Evolutionary conservation across 352 stramenopile species (phyloP), one percentile per base, ranked within the genome.

Genomic region (Phytopythium delawarense): DNA sequence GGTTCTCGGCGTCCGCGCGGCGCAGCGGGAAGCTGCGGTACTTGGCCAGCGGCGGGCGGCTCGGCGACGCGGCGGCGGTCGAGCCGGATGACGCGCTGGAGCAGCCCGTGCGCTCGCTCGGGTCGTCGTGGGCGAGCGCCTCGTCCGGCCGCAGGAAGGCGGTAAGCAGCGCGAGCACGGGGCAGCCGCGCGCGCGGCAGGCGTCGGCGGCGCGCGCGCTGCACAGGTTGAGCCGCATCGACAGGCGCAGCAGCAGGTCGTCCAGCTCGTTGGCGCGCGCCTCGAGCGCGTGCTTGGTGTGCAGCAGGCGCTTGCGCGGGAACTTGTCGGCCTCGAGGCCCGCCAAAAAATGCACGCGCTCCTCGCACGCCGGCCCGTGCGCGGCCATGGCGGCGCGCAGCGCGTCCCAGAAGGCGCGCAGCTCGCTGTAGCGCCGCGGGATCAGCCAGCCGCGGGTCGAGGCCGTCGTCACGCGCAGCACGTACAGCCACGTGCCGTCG

Each of bases 261-360:
- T 91, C 75, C 13, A 91, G 65, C 18, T 84, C 74, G 9, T 71
- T 70, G 2, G 77, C 77, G 15, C 77, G 77, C 21, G 69, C 67
- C 42, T 89, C 78, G 32, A 91, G 70, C 61, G 75, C 81, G 57
- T 77, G 81, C 55, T 83, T 76, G n/a, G 79, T 89, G 57, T 89
- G 76, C 39, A 89, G 59, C 34, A 91, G 55, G 44, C 81, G 76
- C 65, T 87, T 89, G 69, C 88, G 89, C 18, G 82, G 82, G 65
- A 91, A 91, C 66, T 87, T 88, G 73, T 89, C 79, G 53, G 70
- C 67, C 58, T 91, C 79, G 18, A 88, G 66, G 13, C 82, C 82
- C 4, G 71, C 74, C 28, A 91, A 70, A 54, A 89, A 91, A 62
- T 91, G 82, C 62, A 72, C 83, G 40, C 75, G 74, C 56, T 91